Evolutionary conservation across 73 alveolate species (phyloP).

Genomic region (Blepharisma stoltei): DNA sequence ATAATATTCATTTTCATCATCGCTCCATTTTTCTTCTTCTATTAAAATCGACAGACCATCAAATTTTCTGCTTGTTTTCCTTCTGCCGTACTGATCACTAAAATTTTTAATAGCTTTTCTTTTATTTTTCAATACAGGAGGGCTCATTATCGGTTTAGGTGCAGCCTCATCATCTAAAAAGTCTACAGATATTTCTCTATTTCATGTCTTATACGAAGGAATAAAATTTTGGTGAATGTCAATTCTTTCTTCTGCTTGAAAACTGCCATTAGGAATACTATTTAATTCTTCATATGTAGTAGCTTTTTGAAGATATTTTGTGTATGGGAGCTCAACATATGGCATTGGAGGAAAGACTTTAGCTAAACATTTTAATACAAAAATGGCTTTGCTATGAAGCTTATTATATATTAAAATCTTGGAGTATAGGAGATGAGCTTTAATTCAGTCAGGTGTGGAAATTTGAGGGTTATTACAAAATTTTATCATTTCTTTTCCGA

Average conservation of each 20-base stretch:
- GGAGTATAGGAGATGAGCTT: slow-evolving; percentile 1
- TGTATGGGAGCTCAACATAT: neutral
- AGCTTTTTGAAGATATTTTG: neutral
- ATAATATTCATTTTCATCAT: too few species aligned
- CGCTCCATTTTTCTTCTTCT: too few species aligned
- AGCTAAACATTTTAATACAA: neutral
- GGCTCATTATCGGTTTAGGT: neutral
- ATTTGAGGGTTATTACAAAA: neutral
- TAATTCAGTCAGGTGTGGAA: neutral
- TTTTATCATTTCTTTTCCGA: neutral
- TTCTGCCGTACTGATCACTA: neutral
- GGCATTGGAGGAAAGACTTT: slow-evolving; percentile 10
- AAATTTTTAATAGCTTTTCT: neutral
- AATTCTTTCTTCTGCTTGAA: neutral
- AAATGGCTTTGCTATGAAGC: neutral
- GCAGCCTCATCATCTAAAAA: slow-evolving; percentile 4
- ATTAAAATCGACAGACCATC: too few species aligned
- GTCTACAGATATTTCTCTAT: neutral
- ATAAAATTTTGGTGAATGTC: neutral
- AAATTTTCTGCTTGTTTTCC: neutral
- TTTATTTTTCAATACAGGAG: neutral
- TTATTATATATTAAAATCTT: neutral
- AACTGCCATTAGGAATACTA: neutral
- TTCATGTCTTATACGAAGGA: neutral
- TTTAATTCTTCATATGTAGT: neutral